Evolutionary conservation across 192 early-diverging fungal genomes (phyloP).

Genomic region (Endogone sp.): DNA sequence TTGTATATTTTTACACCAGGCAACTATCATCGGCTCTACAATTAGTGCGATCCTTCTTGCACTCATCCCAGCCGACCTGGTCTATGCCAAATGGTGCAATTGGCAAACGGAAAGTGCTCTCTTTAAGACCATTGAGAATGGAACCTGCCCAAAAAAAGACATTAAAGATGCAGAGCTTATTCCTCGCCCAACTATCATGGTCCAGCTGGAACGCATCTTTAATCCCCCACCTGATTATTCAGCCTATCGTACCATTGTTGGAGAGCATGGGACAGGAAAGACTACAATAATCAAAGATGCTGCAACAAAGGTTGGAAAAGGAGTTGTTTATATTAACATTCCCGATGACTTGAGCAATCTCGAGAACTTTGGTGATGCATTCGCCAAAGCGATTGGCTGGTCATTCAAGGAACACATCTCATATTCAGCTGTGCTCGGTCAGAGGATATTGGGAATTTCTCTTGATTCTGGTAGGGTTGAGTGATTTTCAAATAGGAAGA

Average conservation of each 20-base stretch:
- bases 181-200: conserved; percentile 1
- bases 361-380: conserved; percentile 1
- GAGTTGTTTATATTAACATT: conserved; percentile 13
- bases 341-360: not conserved
- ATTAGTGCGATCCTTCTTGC: no score
- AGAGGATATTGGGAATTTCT: not conserved
- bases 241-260: conserved; percentile 3
- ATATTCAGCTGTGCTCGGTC: not conserved
- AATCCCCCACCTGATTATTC: not conserved
- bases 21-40: no score
- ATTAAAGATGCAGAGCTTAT: not conserved
- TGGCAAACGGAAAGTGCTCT: no score
- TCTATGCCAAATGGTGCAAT: no score
- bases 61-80: no score
- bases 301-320: conserved; percentile 6
- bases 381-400: conserved; percentile 3
- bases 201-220: conserved; percentile 6
- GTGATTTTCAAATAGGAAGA: no score
- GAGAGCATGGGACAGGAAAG: conserved; percentile 16
- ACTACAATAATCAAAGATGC: conserved; percentile 7
- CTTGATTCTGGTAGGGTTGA: no score
- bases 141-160: not conserved
- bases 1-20: no score
- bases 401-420: conserved; percentile 8
- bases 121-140: not conserved